Evolutionary conservation across 208 protist genomes (phyloP), one percentile per base, ranked within the genome.

Genomic region (Leptomonas pyrrhocoris): DNA sequence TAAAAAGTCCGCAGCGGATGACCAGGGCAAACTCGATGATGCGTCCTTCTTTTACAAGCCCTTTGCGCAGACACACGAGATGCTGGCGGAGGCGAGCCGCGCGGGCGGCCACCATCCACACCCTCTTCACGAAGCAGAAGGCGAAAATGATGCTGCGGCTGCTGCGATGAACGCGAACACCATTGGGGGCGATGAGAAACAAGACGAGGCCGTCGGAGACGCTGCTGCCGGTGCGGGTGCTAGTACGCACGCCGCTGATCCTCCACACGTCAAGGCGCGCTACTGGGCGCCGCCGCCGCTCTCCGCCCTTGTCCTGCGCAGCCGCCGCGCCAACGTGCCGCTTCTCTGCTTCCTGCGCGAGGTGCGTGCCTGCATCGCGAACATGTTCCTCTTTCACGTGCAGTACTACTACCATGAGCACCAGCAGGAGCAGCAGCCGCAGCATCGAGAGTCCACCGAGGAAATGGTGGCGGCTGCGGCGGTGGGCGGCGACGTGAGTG

Each of bases 331-430:
- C 45, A 88, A 93, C 63, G 85, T 93, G 46, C 84, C 87, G 12
- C 81, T 90, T 23, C 76, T 93, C 28, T 93, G 87, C 72, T 89
- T 90, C 66, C 60, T 93, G 61, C 87, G 87, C 0, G 87, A 93
- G 63, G 42, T 86, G 51, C 81, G 87, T 7, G 70, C 77, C 15
- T 74, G 81, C 43, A 65, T 53, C 28, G 62, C n/a, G 36, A 67
- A 38, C 18, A 34, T 80, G 23, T 62, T 84, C 42, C 43, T 77
- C 65, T 65, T 75, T 58, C 50, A 83, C 74, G 19, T 73, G 25
- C 58, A 73, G 38, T 57, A 68, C 62, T 61, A 45, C 12, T 63
- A 63, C 43, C 58, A 51, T 11, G 68, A 65, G 48, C 68, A 73
- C 50, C 58, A 66, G 48, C 25, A 58, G 23, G 58, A 63, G 43